Percentiles rank a stretch among this genome's conserved stretches.
Conservation (phyloP, 306 rosid genomes). For the Fragaria ananassa region DNA sequence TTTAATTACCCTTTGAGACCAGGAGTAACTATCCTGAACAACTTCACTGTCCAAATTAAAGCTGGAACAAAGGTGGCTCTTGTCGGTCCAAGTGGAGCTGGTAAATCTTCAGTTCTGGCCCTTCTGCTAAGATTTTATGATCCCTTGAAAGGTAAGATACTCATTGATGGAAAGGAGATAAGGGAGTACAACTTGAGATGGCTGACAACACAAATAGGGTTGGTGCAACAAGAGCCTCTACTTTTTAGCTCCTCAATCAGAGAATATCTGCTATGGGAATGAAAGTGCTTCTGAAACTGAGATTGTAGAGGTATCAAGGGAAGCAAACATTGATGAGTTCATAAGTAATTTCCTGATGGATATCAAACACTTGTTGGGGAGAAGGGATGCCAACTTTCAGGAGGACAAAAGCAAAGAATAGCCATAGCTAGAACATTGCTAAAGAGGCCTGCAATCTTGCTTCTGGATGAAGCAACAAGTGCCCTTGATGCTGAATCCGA, state of each 20-base stretch:
- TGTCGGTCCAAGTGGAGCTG: constrained; percentile 87
- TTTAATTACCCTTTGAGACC: constrained; percentile 77
- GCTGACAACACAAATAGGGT: constrained; percentile 70
- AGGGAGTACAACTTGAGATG: constrained; percentile 66
- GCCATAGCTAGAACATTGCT: constrained; percentile 74
- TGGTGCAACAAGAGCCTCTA: constrained; percentile 87
- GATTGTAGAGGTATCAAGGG: constrained; percentile 57
- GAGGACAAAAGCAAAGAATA: constrained; percentile 92
- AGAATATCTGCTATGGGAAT: constrained; percentile 71
- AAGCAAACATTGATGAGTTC: constrained; percentile 79
- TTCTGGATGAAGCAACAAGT: constrained; percentile 92
- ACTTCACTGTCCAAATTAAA: constrained; percentile 66
- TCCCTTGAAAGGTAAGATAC: constrained; percentile 54
- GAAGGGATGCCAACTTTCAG: constrained; percentile 85
- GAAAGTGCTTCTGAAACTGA: constrained; percentile 65
- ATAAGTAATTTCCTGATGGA: constrained; percentile 69
- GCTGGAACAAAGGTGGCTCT: constrained; percentile 71
- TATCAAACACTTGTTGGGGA: constrained; percentile 74
- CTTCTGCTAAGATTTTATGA: constrained; percentile 76
- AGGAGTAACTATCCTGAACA: constrained; percentile 50
- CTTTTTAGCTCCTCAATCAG: constrained; percentile 72
- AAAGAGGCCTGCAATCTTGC: constrained; percentile 70
- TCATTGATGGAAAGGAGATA: constrained; percentile 64
- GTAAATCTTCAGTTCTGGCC: constrained; percentile 72
- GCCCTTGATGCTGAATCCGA: constrained; percentile 89